phyloP scores from a whole-genome alignment of 2,329 filamentous ascomycete species.

The Penicillium psychrosexuale region DNA sequence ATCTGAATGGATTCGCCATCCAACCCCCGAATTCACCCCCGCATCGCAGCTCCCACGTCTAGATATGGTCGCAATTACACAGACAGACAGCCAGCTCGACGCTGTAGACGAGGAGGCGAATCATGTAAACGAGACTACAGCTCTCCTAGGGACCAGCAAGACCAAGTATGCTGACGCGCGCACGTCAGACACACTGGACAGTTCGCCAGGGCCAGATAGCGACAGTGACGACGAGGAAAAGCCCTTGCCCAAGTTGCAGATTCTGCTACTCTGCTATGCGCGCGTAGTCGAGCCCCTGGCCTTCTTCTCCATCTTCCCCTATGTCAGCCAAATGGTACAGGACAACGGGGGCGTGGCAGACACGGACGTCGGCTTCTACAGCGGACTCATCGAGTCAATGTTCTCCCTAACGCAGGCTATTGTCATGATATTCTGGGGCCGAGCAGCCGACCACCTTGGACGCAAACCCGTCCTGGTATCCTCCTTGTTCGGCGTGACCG shows the following conservation, averaged over 20 bases:
- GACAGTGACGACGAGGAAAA: conserved; percentile 40
- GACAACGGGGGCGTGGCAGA: conserved; percentile 60
- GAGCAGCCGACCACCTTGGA: conserved; percentile 64
- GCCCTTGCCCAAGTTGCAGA: conserved; percentile 61
- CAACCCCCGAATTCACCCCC: not conserved
- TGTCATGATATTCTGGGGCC: conserved; percentile 75
- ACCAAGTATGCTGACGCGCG: not conserved
- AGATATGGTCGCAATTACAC: not conserved
- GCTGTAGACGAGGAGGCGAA: not conserved
- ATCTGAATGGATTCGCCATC: not conserved
- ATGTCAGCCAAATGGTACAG: conserved; percentile 73
- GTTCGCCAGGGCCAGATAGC: not conserved
- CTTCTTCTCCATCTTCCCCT: conserved; percentile 82
- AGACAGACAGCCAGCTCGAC: not conserved
- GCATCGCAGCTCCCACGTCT: not conserved
- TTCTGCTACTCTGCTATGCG: conserved; percentile 69
- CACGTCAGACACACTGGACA: not conserved
- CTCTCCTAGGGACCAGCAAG: conserved; percentile 10
- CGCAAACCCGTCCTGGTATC: conserved; percentile 69
- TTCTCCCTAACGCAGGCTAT: conserved; percentile 73
- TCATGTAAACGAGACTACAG: conserved; percentile 16
- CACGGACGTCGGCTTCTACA: conserved; percentile 75
- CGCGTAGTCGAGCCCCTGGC: conserved; percentile 71
- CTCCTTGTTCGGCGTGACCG: conserved; percentile 62
- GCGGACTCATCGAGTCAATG: conserved; percentile 66